Base-by-base conservation (phyloP, 768 basidiomycete species). In the Hortiboletus flavorubellus region DNA sequence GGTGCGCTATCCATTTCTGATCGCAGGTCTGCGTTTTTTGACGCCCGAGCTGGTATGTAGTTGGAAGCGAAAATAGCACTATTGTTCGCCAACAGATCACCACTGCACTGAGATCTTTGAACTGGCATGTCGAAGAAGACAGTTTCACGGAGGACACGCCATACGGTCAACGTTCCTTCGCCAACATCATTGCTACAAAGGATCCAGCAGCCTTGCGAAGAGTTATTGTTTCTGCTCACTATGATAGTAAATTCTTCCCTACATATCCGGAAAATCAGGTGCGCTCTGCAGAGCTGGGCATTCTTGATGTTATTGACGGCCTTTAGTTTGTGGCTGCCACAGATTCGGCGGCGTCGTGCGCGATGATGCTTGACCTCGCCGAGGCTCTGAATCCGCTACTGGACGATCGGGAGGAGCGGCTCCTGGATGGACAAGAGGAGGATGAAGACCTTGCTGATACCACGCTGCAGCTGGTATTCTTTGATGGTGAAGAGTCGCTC, bases 401-500 rank as follows among this genome's bases (percentile, higher is more conserved):
- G 16, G 78, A 88, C 34, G 74, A 77, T 12, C 80, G 87, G 23
- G 74, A 78, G 42, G 73, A 79, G 51, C 77, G 82, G 31, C 59
- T 88, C 7, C 79, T 82, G 30, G 76, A 77, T 3, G 85, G 75
- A 0, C 66, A 75, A 15, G 83, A 84, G 51, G 84, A 85, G 12
- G 84, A 86, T n/a, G 91, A 91, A 41, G 89, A 92, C 50, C 74
- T 86, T 14, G 83, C 83, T 0, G 88, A 91, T 53, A 92, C 89
- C 18, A 96, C 95, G 4, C 72, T 99, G 10, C 93, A 97, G 67
- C 75, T 98, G 9, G 79, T 99, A 10, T 96, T 98, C 68, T 96
- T 99, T 55, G 97, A 99, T 64, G 97, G 97, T 3, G 97, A 99
- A 72, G 97, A 98, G 71, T 97, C 97, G 0, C 97, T 96, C 71